Base-by-base conservation (phyloP, 1,284 basidiomycete species). In the Stereum hirsutum region DNA sequence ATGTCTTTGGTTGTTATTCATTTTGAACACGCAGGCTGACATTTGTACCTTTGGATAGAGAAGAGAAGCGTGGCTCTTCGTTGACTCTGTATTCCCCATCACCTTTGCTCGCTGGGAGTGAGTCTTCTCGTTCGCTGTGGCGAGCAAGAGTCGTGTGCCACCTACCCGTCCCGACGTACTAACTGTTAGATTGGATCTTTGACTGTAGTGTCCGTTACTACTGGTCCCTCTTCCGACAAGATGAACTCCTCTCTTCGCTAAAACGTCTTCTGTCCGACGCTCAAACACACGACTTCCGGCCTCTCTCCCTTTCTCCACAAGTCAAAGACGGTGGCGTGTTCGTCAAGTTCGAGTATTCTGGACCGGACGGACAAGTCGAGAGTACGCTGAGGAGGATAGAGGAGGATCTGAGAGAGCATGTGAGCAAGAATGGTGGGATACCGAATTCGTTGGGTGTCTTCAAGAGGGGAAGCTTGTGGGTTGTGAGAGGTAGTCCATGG, bases 301-400 rank as follows among this genome's bases (percentile, higher is more conserved):
- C 85, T 15, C 50, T 79, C 6, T 71, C 72, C 19, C 49, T 87
- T 5, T 68, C 84, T 41, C 77, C 78, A 11, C 72, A 81, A 48
- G 59, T 62, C 42, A 92, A 92, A 54, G 89, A 90, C 48, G 89
- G 89, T 6, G 92, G 93, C 6, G 83, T 91, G 4, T 94, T 94
- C 57, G 78, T 93, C 43, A 75, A 74, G 38, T 93, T 93, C 60
- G 66, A 70, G 17, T 94, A 86, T 55, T 54, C 54, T n/a, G 62
- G 66, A 32, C 36, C 36, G 20, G n/a, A 30, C 10, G 19, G 7
- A 25, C n/a, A 12, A 11, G 45, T 49, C 4, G 64, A 74, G 15
- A 53, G 52, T 17, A 69, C 70, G 8, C 55, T 81, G 3, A 57
- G 62, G 24, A 61, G 62, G 0, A 74, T 89, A 6, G 62, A 83